Conservation (phyloP, 2,329 filamentous ascomycete genomes). For the Beauveria australis region DNA sequence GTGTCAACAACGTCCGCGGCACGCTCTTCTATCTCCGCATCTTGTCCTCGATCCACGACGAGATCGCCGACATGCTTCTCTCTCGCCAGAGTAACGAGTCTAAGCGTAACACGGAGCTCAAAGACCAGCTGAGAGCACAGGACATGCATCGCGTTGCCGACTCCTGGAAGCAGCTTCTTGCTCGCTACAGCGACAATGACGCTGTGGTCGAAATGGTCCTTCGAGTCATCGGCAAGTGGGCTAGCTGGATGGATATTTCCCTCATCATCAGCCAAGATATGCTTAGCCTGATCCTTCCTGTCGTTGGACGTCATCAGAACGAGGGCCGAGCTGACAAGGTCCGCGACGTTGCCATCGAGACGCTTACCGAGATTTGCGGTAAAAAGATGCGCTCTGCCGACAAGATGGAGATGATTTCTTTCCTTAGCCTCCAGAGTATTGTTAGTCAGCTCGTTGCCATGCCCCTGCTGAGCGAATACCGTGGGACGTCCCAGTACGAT, state of each 20-base stretch:
- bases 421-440: conserved; percentile 79
- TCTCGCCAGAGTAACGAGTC: conserved; percentile 69
- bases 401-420: conserved; percentile 89
- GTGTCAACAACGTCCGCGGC: conserved; percentile 62
- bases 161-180: conserved; percentile 87
- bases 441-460: conserved; percentile 79
- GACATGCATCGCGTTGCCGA: conserved; percentile 82
- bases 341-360: conserved; percentile 84
- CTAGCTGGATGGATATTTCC: conserved; percentile 97
- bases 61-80: conserved; percentile 89
- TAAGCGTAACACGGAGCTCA: conserved; percentile 80
- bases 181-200: conserved; percentile 66
- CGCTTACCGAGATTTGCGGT: conserved; percentile 88
- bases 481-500: conserved; percentile 81
- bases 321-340: conserved; percentile 64
- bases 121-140: conserved; percentile 78
- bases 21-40: conserved; percentile 85
- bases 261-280: conserved; percentile 86
- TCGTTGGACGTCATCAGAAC: conserved; percentile 67
- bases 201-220: conserved; percentile 77
- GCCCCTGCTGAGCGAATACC: conserved; percentile 68
- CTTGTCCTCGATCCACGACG: conserved; percentile 84
- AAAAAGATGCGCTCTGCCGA: conserved; percentile 96
- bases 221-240: conserved; percentile 91
- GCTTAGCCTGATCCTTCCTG: conserved; percentile 74